Evolutionary conservation across 2,329 filamentous ascomycete genomes (phyloP), one percentile per base, ranked within the genome.

Genomic region (Fusarium tupiense): DNA sequence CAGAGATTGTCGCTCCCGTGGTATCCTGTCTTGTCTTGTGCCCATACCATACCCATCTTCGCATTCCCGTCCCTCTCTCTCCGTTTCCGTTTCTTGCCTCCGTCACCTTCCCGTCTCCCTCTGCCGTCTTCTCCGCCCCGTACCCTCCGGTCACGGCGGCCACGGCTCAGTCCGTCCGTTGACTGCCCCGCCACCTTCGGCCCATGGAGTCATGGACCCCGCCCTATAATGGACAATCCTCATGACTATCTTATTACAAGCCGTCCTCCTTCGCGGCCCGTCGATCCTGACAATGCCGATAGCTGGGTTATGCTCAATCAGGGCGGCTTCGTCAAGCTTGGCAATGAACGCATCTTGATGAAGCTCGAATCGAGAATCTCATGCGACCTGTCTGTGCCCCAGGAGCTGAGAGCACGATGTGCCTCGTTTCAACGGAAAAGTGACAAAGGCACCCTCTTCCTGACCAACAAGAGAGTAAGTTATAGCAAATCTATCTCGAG

Each of bases 281-380:
- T 82, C 67, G 83, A 88, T 80, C 85, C 88, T 90, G 84, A 90
- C 85, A 85, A 89, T 81, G 82, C 82, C 77, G 82, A 84, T 80
- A 91, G 89, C 79, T 98, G 96, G 96, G 96, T 98, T 52, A 98
- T 98, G 95, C 91, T 97, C 80, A 91, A 92, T 80, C 89, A 92
- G 80, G 87, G 88, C 76, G 91, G 92, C 67, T 96, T 98, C 83
- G 92, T 97, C 80, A 94, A 93, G 79, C 90, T 98, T 53, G 93
- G 94, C 50, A 91, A 93, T 81, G 96, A 98, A 85, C 91, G 91
- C 77, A 91, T 94, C 71, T 88, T 97, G 68, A 94, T 93, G 83
- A 93, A 91, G 76, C 95, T 94, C 52, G 92, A 94, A 64, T 91
- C 92, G 58, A 91, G 95, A 74, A 94, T 96, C 78, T 91, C 89